Evolutionary conservation across 139 green algal species (phyloP), one percentile per base, ranked within the genome.

Genomic region (Chlorella sp.): DNA sequence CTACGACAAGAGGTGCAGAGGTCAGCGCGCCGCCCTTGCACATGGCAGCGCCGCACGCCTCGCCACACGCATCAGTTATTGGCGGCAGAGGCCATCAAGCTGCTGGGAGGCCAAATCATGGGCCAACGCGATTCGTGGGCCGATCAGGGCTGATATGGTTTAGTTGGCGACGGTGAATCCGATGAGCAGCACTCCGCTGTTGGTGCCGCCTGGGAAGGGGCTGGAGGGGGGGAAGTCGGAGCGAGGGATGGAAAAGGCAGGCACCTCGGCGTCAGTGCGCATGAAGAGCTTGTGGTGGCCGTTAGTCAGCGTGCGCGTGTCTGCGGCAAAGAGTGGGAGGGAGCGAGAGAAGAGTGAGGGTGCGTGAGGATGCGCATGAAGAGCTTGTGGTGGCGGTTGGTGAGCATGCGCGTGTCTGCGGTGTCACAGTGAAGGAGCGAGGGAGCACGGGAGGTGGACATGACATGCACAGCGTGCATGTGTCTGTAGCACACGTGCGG

Each of bases 361-460:
- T 24, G 42, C 42, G n/a, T n/a, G n/a, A n/a, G n/a, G n/a, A n/a
- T 64, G 20, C 55, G 55, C 55, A 64, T 64, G 55, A 64, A 64
- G 22, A 64, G 55, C 55, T 64, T 64, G 24, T 64, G 55, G 4
- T 31, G 17, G 4, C 55, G 14, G 24, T 64, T 64, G 55, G 55
- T 30, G 22, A 64, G 24, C 55, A 6, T 27, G 4, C 20, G 17
- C 24, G 55, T 64, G 55, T 64, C 55, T 64, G 55, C n/a, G n/a
- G n/a, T n/a, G n/a, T n/a, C n/a, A n/a, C n/a, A n/a, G n/a, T n/a
- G n/a, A n/a, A n/a, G n/a, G n/a, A n/a, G n/a, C n/a, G n/a, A n/a
- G n/a, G n/a, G n/a, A 27, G 27, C 24, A 10, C 10, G 17, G 17
- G 42, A 55, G 42, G 42, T 55, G 42, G 42, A 55, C 42, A 55